These are phyloP conservation scores for Claviceps cyperi DNA, from an alignment of 2,329 filamentous ascomycete species.

Conservation along the genomic window DNA sequence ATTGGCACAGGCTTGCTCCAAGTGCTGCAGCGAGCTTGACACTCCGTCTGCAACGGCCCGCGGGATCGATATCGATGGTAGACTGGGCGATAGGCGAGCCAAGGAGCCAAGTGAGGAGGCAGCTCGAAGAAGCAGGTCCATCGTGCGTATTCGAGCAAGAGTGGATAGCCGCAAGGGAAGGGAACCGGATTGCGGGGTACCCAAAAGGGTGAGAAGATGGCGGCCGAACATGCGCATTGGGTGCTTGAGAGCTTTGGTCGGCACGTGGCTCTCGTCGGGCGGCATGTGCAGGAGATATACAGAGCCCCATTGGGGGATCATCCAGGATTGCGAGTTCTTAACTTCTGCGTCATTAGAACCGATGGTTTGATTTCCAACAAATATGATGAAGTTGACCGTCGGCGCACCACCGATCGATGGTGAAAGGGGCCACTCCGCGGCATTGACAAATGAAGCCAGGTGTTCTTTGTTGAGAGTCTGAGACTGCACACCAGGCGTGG, in stretches of 20 bases:
- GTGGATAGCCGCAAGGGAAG: conserved; percentile 75
- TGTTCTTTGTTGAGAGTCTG: conserved; percentile 68
- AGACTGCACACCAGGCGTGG: conserved; percentile 48
- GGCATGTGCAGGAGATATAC: conserved; percentile 43
- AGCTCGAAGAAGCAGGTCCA: conserved; percentile 73
- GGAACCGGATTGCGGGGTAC: conserved; percentile 69
- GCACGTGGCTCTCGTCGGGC: conserved; percentile 35
- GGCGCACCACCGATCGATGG: conserved; percentile 87
- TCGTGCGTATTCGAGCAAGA: conserved; percentile 70
- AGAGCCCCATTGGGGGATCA: conserved; percentile 89
- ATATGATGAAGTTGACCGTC: conserved; percentile 92
- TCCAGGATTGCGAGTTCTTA: conserved; percentile 54
- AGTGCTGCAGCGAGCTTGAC: conserved; percentile 60
- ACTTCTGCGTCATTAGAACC: conserved; percentile 25
- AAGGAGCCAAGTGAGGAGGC: conserved; percentile 90
- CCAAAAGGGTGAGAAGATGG: conserved; percentile 77
- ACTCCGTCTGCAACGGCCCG: conserved; percentile 76
- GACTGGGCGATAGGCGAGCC: conserved; percentile 66
- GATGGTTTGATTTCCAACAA: conserved; percentile 68
- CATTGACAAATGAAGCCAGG: conserved; percentile 88
- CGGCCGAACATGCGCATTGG: conserved; percentile 82
- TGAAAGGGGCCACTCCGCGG: conserved; percentile 91
- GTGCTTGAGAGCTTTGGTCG: conserved; percentile 53
- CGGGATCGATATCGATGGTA: conserved; percentile 86
- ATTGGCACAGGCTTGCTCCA: conserved; percentile 61